These are phyloP conservation scores for Nicotiana otophora DNA, from an alignment of 257 asterid genomes.

Conservation along the genomic window DNA sequence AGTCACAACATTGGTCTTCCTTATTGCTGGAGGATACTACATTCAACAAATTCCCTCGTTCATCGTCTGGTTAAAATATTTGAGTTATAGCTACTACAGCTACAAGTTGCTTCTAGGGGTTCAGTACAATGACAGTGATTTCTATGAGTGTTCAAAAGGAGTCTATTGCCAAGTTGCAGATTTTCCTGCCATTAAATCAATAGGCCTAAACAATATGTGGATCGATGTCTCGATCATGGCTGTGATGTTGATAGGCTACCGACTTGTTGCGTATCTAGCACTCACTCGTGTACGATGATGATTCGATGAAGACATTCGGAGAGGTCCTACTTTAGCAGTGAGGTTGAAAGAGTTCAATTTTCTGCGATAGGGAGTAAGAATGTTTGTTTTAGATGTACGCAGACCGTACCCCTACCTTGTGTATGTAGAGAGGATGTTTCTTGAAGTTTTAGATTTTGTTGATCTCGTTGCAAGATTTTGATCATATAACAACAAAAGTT, in stretches of 20 bases:
- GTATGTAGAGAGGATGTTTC: too few species aligned
- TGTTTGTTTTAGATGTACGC: not conserved
- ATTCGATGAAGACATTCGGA: not conserved
- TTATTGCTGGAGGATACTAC: conserved; percentile 93
- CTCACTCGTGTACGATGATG: conserved; percentile 57
- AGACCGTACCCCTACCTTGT: too few species aligned
- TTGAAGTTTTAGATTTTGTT: conserved; percentile 22
- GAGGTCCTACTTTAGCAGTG: not conserved
- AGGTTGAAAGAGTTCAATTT: conserved; percentile 27
- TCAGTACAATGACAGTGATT: conserved; percentile 61
- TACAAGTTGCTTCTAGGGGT: conserved; percentile 84
- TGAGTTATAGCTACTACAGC: conserved; percentile 88
- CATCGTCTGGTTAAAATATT: conserved; percentile 74
- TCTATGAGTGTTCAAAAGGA: conserved; percentile 70
- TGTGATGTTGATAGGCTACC: conserved; percentile 75
- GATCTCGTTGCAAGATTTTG: conserved; percentile 27
- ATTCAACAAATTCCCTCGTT: conserved; percentile 85
- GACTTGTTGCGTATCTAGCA: conserved; percentile 77
- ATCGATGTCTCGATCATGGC: conserved; percentile 55
- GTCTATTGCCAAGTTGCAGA: conserved; percentile 63
- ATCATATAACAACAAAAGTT: not conserved
- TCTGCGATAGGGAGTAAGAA: conserved; percentile 36
- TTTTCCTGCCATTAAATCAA: conserved; percentile 68
- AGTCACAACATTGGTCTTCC: conserved; percentile 82
- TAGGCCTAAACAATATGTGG: conserved; percentile 72